These are phyloP conservation scores for Rhypophila decipiens DNA, from an alignment of 495 filamentous ascomycete species.

Conservation along the genomic window DNA sequence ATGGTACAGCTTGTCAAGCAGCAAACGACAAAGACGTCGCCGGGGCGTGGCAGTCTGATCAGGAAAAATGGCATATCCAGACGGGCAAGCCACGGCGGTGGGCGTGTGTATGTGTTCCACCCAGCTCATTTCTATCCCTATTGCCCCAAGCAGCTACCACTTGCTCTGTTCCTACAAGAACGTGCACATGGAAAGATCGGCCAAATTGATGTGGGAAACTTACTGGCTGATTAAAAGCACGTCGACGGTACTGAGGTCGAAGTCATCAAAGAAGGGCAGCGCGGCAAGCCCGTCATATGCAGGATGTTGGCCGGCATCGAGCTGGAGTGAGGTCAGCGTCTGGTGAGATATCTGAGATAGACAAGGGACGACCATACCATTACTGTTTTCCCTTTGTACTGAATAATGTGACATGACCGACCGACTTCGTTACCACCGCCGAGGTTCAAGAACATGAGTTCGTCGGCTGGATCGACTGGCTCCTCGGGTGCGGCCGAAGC, in stretches of 20 bases:
- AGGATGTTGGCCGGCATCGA: conserved; percentile 94
- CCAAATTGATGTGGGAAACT: conserved; percentile 35
- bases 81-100: conserved; percentile 4
- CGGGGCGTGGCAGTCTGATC: background rate
- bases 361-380: conserved; percentile 57
- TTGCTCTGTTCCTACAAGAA: no score
- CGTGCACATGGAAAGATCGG: conserved; percentile 8
- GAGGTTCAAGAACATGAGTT: conserved; percentile 86
- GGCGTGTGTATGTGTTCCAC: background rate
- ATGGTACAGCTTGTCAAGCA: conserved; percentile 19
- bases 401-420: conserved; percentile 92
- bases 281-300: conserved; percentile 93
- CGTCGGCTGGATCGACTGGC: conserved; percentile 71
- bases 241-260: conserved; percentile 94
- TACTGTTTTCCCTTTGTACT: conserved; percentile 98
- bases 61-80: background rate
- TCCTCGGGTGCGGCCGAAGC: conserved; percentile 54
- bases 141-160: background rate
- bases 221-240: conserved; percentile 97
- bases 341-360: conserved; percentile 10
- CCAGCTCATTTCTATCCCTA: conserved; percentile 15
- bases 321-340: conserved; percentile 39
- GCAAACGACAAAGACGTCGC: background rate
- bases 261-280: conserved; percentile 96
- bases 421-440: conserved; percentile 97